A percentile compares a stretch with the other conserved stretches of the same genome.
phyloP scores from a whole-genome alignment of 2,329 filamentous ascomycete genomes.

The Tricladium varicosporioides region DNA sequence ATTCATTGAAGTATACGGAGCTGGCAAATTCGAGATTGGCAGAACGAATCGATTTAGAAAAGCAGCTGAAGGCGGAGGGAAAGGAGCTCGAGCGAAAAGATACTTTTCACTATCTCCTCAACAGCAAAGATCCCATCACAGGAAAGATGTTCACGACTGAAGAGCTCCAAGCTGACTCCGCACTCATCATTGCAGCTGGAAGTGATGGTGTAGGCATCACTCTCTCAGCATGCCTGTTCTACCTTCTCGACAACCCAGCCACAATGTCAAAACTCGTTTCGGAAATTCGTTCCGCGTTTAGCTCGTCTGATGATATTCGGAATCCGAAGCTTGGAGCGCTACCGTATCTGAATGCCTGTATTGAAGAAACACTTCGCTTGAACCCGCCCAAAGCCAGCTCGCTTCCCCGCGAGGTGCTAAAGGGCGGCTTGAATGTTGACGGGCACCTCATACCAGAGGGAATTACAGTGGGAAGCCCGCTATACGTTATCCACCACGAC shows the following conservation, averaged over 20 bases:
- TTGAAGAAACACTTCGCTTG: conserved; percentile 44
- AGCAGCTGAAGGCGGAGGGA: neutral
- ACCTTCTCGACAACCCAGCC: conserved; percentile 33
- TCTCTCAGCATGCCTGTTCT: conserved; percentile 15
- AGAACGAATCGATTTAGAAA: conserved; percentile 9
- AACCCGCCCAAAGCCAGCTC: conserved; percentile 32
- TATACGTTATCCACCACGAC: neutral
- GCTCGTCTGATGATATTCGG: conserved; percentile 39
- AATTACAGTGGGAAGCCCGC: conserved; percentile 9
- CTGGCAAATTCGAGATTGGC: conserved; percentile 12
- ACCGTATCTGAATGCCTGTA: conserved; percentile 40
- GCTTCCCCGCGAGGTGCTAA: conserved; percentile 13
- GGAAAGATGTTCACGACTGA: conserved; percentile 15
- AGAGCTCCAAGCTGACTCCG: conserved; percentile 14
- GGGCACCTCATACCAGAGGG: conserved; percentile 18
- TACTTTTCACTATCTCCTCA: conserved; percentile 21
- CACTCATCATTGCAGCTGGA: conserved; percentile 19
- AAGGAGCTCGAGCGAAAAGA: conserved; percentile 13
- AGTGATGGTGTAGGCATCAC: conserved; percentile 14
- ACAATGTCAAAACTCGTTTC: conserved; percentile 24
- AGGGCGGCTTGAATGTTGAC: conserved; percentile 20
- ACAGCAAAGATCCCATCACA: conserved; percentile 18
- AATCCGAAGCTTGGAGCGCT: conserved; percentile 32
- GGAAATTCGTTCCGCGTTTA: conserved; percentile 42
- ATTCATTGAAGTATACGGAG: conserved; percentile 14